These are phyloP conservation scores for Fragaria ananassa DNA, from an alignment of 306 rosid genomes.

Conservation along the genomic window DNA sequence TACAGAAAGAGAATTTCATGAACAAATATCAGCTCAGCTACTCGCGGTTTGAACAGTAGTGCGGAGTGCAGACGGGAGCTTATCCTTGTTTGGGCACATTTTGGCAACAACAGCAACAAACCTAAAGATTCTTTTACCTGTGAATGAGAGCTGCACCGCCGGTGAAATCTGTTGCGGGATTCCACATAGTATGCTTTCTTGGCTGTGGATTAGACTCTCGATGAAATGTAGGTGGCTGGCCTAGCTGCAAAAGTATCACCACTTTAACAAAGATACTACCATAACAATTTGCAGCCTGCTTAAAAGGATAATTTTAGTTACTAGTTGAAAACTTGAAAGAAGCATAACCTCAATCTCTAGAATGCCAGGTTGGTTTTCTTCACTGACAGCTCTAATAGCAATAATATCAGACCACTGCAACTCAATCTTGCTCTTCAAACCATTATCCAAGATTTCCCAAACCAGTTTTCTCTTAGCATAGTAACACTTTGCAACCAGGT, in stretches of 20 bases:
- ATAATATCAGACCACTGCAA: slow-evolving; percentile 40
- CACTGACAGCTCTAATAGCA: slow-evolving; percentile 35
- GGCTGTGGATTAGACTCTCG: slow-evolving; percentile 30
- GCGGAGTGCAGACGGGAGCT: neutral
- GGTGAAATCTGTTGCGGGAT: slow-evolving; percentile 26
- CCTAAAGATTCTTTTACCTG: neutral
- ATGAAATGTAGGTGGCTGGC: slow-evolving; percentile 26
- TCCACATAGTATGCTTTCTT: slow-evolving; percentile 33
- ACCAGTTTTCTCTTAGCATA: slow-evolving; percentile 48
- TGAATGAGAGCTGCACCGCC: slow-evolving; percentile 25
- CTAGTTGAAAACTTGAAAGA: neutral
- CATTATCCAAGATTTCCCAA: slow-evolving; percentile 52
- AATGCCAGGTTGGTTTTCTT: slow-evolving; percentile 35
- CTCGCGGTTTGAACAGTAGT: neutral
- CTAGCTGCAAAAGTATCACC: slow-evolving; percentile 22
- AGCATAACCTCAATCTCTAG: slow-evolving; percentile 38
- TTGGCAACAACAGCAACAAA: neutral
- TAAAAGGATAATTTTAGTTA: neutral
- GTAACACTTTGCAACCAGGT: slow-evolving; percentile 54
- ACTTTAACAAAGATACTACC: neutral
- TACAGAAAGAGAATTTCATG: neutral
- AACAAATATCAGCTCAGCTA: neutral
- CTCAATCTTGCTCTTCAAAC: slow-evolving; percentile 54
- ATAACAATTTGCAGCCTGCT: neutral
- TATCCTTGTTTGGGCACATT: neutral